These are phyloP conservation scores for Fragaria iinumae DNA, from an alignment of 306 rosid genomes.

Conservation along the genomic window DNA sequence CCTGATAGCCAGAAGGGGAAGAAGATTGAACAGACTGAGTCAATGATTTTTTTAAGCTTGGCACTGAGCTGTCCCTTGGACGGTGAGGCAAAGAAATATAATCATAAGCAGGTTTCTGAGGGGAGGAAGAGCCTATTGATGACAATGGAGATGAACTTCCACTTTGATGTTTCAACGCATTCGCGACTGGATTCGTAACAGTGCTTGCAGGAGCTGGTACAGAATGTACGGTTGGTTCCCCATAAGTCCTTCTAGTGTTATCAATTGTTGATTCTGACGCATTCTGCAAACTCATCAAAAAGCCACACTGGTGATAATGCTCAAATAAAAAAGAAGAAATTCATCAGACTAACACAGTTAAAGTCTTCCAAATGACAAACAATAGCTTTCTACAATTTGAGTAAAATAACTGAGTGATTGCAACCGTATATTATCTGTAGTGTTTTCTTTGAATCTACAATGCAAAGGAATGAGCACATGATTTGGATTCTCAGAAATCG, in stretches of 20 bases:
- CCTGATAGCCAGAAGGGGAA: conserved; percentile 17
- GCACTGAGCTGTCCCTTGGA: conserved; percentile 31
- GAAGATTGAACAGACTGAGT: conserved; percentile 25
- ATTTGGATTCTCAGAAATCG: not conserved
- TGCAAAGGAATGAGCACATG: not conserved
- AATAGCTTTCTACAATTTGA: not conserved
- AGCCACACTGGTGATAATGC: conserved; percentile 19
- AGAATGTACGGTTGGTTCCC: conserved; percentile 26
- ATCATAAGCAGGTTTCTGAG: conserved; percentile 20
- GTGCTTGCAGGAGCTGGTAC: conserved; percentile 30
- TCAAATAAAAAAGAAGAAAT: not conserved
- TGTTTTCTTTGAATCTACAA: not conserved
- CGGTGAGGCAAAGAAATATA: conserved; percentile 22
- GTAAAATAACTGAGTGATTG: not conserved
- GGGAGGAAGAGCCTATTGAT: conserved; percentile 20
- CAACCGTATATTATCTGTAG: not conserved
- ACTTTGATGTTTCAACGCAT: conserved; percentile 27
- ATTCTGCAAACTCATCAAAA: conserved; percentile 38
- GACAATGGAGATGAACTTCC: conserved; percentile 35
- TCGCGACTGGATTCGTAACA: conserved; percentile 27
- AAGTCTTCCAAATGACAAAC: not conserved
- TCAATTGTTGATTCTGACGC: conserved; percentile 28
- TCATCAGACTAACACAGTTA: not conserved
- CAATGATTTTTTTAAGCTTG: conserved; percentile 26
- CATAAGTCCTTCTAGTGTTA: conserved; percentile 28